Evolutionary conservation across 140 eudicot species (phyloP).

Genomic region (Erigeron philadelphicus): DNA sequence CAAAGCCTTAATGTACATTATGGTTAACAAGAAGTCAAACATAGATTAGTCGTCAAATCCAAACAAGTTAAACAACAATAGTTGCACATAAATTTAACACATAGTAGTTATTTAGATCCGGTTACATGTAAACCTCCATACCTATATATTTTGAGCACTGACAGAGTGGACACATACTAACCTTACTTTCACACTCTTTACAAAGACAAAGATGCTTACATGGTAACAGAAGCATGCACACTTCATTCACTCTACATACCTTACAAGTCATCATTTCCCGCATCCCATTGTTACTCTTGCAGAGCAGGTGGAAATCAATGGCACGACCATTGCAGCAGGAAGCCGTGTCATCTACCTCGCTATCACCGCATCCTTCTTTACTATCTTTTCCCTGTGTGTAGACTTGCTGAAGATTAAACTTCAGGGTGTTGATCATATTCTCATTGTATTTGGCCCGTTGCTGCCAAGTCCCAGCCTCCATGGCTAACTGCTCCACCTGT

Average conservation of each 20-base stretch:
- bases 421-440: slow-evolving; percentile 63
- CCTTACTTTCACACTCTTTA: slow-evolving; percentile 76
- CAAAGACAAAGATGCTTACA: slow-evolving; percentile 91
- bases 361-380: slow-evolving; percentile 93
- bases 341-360: slow-evolving; percentile 82
- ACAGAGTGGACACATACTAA: slow-evolving; percentile 72
- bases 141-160: slow-evolving; percentile 62
- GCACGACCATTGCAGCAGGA: slow-evolving; percentile 79
- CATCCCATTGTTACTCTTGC: slow-evolving; percentile 48
- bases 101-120: neutral
- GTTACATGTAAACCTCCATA: slow-evolving; percentile 76
- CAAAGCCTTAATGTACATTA: neutral
- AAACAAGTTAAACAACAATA: slow-evolving; percentile 27
- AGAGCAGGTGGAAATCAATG: slow-evolving; percentile 56
- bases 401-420: slow-evolving; percentile 57
- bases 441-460: slow-evolving; percentile 71
- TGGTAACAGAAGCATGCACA: slow-evolving; percentile 72
- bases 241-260: slow-evolving; percentile 71
- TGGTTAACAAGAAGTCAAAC: slow-evolving; percentile 21
- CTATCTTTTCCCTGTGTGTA: slow-evolving; percentile 65
- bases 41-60: slow-evolving; percentile 21
- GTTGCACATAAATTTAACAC: slow-evolving; percentile 34
- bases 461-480: slow-evolving; percentile 75
- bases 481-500: slow-evolving; percentile 59
- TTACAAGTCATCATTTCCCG: slow-evolving; percentile 61